Conservation (phyloP, 768 basidiomycete genomes). For the Tylopilus balloui region DNA sequence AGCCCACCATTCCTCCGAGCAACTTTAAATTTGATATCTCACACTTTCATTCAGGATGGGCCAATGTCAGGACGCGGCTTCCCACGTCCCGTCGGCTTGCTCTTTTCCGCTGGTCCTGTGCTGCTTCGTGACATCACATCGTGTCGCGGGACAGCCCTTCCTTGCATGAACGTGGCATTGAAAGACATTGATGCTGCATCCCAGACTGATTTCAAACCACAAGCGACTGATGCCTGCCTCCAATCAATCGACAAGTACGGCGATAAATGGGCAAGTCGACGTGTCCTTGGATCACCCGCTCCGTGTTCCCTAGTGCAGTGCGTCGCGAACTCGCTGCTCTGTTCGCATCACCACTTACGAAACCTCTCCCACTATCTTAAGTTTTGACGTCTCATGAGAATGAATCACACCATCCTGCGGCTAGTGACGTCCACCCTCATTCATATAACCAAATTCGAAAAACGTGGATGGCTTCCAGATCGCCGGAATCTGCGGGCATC, state of each 20-base stretch:
- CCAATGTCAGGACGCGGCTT: constrained; percentile 10
- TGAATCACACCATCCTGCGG: constrained; percentile 1
- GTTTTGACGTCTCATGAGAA: constrained; percentile 24
- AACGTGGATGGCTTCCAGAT: not conserved
- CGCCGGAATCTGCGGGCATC: not conserved
- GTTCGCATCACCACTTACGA: constrained; percentile 17
- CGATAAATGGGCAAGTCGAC: not conserved
- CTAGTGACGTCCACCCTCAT: not conserved
- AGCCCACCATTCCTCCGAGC: not conserved
- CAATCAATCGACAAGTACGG: not conserved
- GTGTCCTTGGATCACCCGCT: not conserved
- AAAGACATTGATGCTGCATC: not conserved
- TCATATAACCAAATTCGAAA: constrained; percentile 23
- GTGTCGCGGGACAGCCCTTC: constrained; percentile 6
- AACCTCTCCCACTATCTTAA: constrained; percentile 13
- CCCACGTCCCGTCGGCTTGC: not conserved
- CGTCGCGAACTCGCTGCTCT: not conserved
- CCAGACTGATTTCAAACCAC: not conserved
- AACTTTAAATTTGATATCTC: constrained; percentile 7
- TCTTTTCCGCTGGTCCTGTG: not conserved
- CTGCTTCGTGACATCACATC: not conserved
- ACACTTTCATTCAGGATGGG: constrained; percentile 18
- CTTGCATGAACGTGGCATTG: not conserved
- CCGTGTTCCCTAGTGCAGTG: not conserved
- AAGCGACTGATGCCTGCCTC: not conserved